Evolutionary conservation across 352 stramenopile genomes (phyloP), one percentile per base, ranked within the genome.

Genomic region (Globisporangium mamillatum): DNA sequence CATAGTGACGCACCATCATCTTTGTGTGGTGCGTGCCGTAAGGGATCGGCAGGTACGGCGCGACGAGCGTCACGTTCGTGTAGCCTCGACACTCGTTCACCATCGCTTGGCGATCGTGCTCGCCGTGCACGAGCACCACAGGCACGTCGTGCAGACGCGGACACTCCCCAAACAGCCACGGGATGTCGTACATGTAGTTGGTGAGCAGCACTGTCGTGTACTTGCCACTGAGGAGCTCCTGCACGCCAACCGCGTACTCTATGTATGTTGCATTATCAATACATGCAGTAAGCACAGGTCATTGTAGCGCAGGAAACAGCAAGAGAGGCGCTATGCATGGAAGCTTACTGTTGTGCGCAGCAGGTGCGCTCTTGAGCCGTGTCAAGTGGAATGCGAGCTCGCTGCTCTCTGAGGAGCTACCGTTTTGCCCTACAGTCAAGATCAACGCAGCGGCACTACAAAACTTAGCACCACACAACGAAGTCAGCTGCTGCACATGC

Each of bases 1-100:
- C 63, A 32, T 25, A 38, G 12, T 34, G 9, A 16, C 2, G 18
- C 53, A 70, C 82, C 67, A 94, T 73, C 82, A 93, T 94, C 61
- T 97, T 97, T 0, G 87, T 93, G 70, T 97, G 89, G 74, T 97
- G 88, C 24, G 84, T 94, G 10, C 89, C 89, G 69, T 93, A 96
- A 3, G 87, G 78, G 62, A 95, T 93, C 10, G 87, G 85, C 44
- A 95, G 75, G 9, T 76, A 78, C 16, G 89, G 89, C n/a, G 81
- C 75, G 4, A 93, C 74, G 9, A 77, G 64, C 34, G 73, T 88
- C 50, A 93, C 78, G 68, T 93, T 92, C 24, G 70, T 8, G 67
- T 84, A 92, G n/a, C 68, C 67, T 2, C 62, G 67, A 67, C 86
- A 92, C 36, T 89, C 76, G 32, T 78, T 77, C n/a, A 60, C 74